These are phyloP conservation scores for Orbilia ellipsospora DNA, from an alignment of 2,329 filamentous ascomycete genomes.

Conservation along the genomic window DNA sequence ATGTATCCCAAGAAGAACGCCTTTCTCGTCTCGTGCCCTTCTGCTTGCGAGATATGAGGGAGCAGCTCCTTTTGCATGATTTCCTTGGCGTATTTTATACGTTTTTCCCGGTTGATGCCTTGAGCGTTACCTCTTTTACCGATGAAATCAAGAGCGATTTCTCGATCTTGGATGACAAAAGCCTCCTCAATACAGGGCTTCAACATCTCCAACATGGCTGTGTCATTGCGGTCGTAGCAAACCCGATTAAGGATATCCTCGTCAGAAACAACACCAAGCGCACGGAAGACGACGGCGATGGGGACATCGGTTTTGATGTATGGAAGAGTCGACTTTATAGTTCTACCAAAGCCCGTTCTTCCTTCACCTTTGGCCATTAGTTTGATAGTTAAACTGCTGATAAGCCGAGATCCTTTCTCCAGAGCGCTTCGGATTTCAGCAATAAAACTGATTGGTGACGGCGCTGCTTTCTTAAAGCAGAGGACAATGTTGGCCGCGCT, in stretches of 20 bases:
- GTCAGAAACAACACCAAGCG: conserved; percentile 93
- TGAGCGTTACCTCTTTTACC: conserved; percentile 86
- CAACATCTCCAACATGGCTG: conserved; percentile 96
- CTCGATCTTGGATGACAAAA: conserved; percentile 93
- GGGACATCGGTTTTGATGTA: conserved; percentile 95
- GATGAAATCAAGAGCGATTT: conserved; percentile 94
- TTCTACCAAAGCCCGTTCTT: conserved; percentile 79
- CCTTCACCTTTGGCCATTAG: conserved; percentile 85
- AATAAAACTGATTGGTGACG: conserved; percentile 90
- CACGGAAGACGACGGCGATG: conserved; percentile 94
- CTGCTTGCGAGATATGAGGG: conserved; percentile 93
- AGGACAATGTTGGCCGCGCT: conserved; percentile 99
- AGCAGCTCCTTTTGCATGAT: conserved; percentile 97
- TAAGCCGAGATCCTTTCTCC: conserved; percentile 93
- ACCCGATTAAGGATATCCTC: conserved; percentile 98
- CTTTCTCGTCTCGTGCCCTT: conserved; percentile 94
- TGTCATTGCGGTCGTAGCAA: conserved; percentile 94
- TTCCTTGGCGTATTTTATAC: conserved; percentile 90
- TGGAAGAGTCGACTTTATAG: conserved; percentile 88
- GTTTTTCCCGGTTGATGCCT: conserved; percentile 82
- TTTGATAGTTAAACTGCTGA: conserved; percentile 92
- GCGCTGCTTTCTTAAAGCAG: conserved; percentile 96
- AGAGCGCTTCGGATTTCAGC: conserved; percentile 96
- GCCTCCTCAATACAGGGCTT: conserved; percentile 97
- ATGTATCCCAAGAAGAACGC: conserved; percentile 99